Evolutionary conservation across 805 yeast species (phyloP), one percentile per base, ranked within the genome.

Genomic region (Jamesozyma lodderae): DNA sequence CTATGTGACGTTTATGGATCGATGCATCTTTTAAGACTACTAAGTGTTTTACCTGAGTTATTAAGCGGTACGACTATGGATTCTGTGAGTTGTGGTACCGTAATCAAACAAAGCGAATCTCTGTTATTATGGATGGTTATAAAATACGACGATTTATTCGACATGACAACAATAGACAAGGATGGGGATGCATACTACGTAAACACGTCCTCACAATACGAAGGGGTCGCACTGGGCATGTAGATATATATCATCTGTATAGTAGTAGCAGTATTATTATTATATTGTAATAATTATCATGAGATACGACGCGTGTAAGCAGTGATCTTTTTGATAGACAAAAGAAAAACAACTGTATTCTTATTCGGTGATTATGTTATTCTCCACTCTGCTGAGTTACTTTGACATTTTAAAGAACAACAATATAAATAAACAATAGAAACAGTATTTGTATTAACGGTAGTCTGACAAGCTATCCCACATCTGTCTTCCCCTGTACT

Each of bases 1-100:
- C 39, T 43, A 10, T 37, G 48, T 14, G 67, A 70, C 2, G 55
- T 80, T 0, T 90, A 88, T 52, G 95, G 96, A 0, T 69, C 80
- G 1, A 88, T 84, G 49, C 96, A 88, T 59, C 63, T 92, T 26
- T 61, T 90, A 42, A 67, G 98, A 46, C 61, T 90, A 40, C 66
- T 87, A 46, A 80, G 84, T 13, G 68, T 83, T 1, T 61, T 92
- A 31, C 97, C 98, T 0, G 92, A 86, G 9, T 63, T 87, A n/a
- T 70, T 88, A 38, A 72, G 85, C 0, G 79, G 78, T 45, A 77
- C 95, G 1, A 64, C 77, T 7, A 82, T 87, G 87, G 96, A 87
- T 50, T 68, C 72, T n/a, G 79, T 77, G 41, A 76, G 87, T 20
- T 49, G 58, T 33, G 52, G 48, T 21, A 31, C 55, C 16, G 45